Evolutionary conservation across 805 yeast genomes (phyloP), one percentile per base, ranked within the genome.

Genomic region (Candida jianshihensis): DNA sequence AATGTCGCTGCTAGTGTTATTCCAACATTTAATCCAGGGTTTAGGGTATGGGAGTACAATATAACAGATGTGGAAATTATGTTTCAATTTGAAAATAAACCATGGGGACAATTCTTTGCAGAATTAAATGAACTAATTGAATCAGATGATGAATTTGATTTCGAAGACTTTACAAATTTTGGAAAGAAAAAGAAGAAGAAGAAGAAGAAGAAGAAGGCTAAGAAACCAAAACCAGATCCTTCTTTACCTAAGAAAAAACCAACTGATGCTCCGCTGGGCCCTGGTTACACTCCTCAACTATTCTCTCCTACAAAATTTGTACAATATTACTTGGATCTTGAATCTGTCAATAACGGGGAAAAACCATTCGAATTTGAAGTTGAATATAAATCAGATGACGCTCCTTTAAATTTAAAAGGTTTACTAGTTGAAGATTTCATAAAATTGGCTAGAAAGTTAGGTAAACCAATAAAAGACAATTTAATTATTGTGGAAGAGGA

Each of bases 11-110:
- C 88, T 1, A 80, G 89, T 37, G 75, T 86, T 12, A 74, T 87
- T 12, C 95, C 96, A 4, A 86, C 94, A 0, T 87, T 79, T 60
- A 84, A 83, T 46, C 88, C 96, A 5, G 85, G 88, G 5, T 52
- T 86, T 42, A 66, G 95, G 44, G 77, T 86, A 2, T 86, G 94
- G 92, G 95, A 86, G 54, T 86, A 86, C 56, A 86, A 86, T 51
- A 71, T 73, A 26, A 71, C 85, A 1, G 80, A 68, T 1, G 52
- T 82, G 5, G 56, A 43, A 16, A 37, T 41, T n/a, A 27, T 33
- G 11, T 10, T 37, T 9, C 15, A 39, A 4, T 31, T 60, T 44
- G 44, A 39, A 4, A 19, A 26, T 9, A 64, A 64, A 40, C 68
- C 81, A 6, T 83, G 92, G 92, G 68, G 63, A 35, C 51, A 47